Conservation (phyloP, 2,329 filamentous ascomycete species). For the Lasiodiplodia gonubiensis region DNA sequence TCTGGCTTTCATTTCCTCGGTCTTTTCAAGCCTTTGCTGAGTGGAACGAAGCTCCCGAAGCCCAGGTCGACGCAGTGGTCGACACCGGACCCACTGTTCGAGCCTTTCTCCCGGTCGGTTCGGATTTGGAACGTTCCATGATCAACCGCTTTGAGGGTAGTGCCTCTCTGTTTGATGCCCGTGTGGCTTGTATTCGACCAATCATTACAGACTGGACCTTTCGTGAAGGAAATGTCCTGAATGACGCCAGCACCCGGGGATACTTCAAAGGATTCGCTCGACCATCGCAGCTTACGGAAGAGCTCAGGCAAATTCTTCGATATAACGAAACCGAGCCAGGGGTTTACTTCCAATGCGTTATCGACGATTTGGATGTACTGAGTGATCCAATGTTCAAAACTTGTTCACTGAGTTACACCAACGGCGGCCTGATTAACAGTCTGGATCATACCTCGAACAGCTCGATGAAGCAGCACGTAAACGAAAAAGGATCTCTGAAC, state of each 20-base stretch:
- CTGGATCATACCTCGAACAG: conserved; percentile 2
- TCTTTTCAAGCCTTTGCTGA: conserved; percentile 5
- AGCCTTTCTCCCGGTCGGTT: background rate
- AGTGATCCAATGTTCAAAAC: conserved; percentile 1
- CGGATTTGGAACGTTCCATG: background rate
- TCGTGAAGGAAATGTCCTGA: background rate
- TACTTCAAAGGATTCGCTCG: background rate
- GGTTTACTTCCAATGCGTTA: background rate
- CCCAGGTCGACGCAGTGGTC: background rate
- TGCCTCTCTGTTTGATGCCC: conserved; percentile 6
- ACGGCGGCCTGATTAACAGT: conserved; percentile 1
- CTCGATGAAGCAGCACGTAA: background rate
- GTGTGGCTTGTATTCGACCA: conserved; percentile 1
- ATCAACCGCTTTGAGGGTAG: background rate
- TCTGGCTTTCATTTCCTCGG: background rate
- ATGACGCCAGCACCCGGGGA: background rate
- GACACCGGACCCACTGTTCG: conserved; percentile 12
- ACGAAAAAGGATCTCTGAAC: background rate
- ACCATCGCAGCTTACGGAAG: background rate
- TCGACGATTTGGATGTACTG: background rate
- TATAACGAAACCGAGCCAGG: background rate
- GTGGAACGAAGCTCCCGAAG: background rate
- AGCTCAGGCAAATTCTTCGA: background rate
- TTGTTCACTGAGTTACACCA: background rate
- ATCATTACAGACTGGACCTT: background rate